A percentile compares a stretch with the other conserved stretches of the same genome.
Conservation (phyloP, 495 filamentous ascomycete species). For the Polyplosphaeria fusca region DNA sequence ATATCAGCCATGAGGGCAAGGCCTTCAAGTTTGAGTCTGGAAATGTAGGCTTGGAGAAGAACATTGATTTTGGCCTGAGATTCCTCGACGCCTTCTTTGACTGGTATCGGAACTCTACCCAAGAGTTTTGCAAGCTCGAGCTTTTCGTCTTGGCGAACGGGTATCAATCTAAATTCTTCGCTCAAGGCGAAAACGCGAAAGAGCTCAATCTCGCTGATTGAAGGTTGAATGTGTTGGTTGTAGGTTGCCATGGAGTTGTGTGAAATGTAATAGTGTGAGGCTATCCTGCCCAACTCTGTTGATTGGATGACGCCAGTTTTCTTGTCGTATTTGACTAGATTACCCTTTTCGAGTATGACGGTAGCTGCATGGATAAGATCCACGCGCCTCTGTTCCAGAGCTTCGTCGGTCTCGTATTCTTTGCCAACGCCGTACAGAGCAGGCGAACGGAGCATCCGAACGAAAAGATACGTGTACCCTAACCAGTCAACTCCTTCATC, state of each 20-base stretch:
- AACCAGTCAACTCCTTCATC: constrained; percentile 98
- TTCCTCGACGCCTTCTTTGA: constrained; percentile 97
- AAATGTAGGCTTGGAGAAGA: constrained; percentile 95
- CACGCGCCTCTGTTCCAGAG: constrained; percentile 91
- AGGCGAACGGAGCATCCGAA: constrained; percentile 94
- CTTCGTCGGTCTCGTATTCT: constrained; percentile 89
- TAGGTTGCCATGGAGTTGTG: constrained; percentile 95
- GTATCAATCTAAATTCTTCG: constrained; percentile 98
- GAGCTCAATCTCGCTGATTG: constrained; percentile 84
- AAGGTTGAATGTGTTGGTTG: constrained; percentile 90
- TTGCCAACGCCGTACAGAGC: constrained; percentile 93
- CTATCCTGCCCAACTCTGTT: constrained; percentile 91
- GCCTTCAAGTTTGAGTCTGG: constrained; percentile 87
- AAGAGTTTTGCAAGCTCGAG: constrained; percentile 91
- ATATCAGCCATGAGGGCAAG: constrained; percentile 96
- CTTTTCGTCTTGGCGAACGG: constrained; percentile 95
- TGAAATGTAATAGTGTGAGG: constrained; percentile 97
- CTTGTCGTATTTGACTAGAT: constrained; percentile 91
- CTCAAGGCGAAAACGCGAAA: constrained; percentile 98
- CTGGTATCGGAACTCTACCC: constrained; percentile 84
- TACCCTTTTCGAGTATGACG: constrained; percentile 78
- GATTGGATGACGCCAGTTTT: constrained; percentile 83
- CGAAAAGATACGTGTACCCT: constrained; percentile 96
- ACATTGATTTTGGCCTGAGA: constrained; percentile 98
- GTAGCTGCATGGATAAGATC: constrained; percentile 96